These are phyloP conservation scores for Porcisia hertigi DNA, from an alignment of 208 protist genomes.

Conservation along the genomic window DNA sequence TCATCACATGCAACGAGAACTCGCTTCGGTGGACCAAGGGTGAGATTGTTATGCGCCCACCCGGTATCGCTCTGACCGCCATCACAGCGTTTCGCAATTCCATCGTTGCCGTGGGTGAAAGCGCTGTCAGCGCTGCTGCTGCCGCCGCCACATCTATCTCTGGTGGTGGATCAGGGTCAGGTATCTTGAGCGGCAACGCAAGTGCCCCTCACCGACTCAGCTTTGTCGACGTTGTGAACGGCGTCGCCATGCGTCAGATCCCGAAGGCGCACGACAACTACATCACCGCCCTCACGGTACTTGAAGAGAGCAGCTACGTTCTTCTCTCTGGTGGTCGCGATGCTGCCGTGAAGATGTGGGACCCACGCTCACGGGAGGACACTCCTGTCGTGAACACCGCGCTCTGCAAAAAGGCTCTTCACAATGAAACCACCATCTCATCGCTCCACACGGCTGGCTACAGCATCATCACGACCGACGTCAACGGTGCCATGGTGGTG, in stretches of 20 bases:
- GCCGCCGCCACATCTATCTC: too few species aligned
- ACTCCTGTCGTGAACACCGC: slow-evolving; percentile 28
- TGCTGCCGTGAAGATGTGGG: slow-evolving; percentile 75
- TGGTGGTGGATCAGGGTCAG: not conserved
- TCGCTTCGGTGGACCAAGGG: slow-evolving; percentile 62
- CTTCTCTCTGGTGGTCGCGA: slow-evolving; percentile 73
- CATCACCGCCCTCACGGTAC: slow-evolving; percentile 63
- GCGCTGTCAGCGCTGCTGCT: slow-evolving; percentile 8
- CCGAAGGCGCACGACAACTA: slow-evolving; percentile 65
- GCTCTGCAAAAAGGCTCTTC: slow-evolving; percentile 20
- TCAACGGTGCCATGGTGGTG: slow-evolving; percentile 68
- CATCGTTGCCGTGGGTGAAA: slow-evolving; percentile 65
- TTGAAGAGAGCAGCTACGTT: slow-evolving; percentile 59
- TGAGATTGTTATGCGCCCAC: slow-evolving; percentile 52
- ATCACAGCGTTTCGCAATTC: slow-evolving; percentile 67
- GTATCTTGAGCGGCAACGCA: not conserved
- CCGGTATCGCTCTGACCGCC: slow-evolving; percentile 53
- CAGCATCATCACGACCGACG: slow-evolving; percentile 51
- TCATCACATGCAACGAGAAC: slow-evolving; percentile 63
- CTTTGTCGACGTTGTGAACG: slow-evolving; percentile 35
- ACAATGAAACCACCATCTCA: slow-evolving; percentile 70
- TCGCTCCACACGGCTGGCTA: slow-evolving; percentile 52
- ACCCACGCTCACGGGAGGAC: slow-evolving; percentile 47
- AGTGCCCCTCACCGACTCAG: slow-evolving; percentile 19
- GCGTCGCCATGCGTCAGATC: slow-evolving; percentile 49